A percentile compares a stretch with the other conserved stretches of the same genome.
phyloP scores from a whole-genome alignment of 2,329 filamentous ascomycete genomes.

The Hypoxylon sp. region DNA sequence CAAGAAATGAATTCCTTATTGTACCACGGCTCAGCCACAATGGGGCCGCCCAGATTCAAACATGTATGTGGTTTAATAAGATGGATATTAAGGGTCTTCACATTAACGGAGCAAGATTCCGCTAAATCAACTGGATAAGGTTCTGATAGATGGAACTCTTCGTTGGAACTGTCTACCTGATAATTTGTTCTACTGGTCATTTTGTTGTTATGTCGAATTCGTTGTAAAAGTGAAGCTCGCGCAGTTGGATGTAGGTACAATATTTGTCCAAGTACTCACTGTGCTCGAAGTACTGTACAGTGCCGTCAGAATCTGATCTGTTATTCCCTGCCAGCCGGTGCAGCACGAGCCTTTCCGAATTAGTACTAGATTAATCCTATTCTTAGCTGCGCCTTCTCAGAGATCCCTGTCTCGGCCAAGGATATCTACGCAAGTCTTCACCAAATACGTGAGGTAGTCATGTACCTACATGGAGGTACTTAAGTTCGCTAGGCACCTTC shows the following conservation, averaged over 20 bases:
- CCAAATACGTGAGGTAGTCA: slow-evolving; percentile 11
- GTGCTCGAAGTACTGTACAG: slow-evolving; percentile 23
- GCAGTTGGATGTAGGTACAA: neutral
- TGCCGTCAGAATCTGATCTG: slow-evolving; percentile 25
- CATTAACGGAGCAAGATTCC: slow-evolving; percentile 6
- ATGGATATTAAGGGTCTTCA: slow-evolving; percentile 10
- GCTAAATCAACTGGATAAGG: neutral
- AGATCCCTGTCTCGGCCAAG: slow-evolving; percentile 36
- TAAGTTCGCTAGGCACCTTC: slow-evolving; percentile 11
- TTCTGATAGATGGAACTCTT: neutral
- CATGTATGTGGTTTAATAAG: slow-evolving; percentile 8
- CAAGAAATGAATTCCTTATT: slow-evolving; percentile 28
- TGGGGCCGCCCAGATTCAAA: slow-evolving; percentile 13
- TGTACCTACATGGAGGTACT: neutral
- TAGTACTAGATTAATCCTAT: slow-evolving; percentile 34
- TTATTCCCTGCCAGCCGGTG: slow-evolving; percentile 22
- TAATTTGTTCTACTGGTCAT: neutral
- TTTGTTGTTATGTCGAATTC: neutral
- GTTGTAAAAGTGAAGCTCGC: slow-evolving; percentile 1
- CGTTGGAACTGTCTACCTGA: neutral
- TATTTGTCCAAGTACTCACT: slow-evolving; percentile 13
- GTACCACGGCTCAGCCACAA: slow-evolving; percentile 38
- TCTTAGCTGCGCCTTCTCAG: slow-evolving; percentile 26
- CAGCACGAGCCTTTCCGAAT: slow-evolving; percentile 24
- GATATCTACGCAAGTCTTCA: slow-evolving; percentile 36